Evolutionary conservation across 2,329 filamentous ascomycete species (phyloP).

Genomic region (Aspergillus intermedius): DNA sequence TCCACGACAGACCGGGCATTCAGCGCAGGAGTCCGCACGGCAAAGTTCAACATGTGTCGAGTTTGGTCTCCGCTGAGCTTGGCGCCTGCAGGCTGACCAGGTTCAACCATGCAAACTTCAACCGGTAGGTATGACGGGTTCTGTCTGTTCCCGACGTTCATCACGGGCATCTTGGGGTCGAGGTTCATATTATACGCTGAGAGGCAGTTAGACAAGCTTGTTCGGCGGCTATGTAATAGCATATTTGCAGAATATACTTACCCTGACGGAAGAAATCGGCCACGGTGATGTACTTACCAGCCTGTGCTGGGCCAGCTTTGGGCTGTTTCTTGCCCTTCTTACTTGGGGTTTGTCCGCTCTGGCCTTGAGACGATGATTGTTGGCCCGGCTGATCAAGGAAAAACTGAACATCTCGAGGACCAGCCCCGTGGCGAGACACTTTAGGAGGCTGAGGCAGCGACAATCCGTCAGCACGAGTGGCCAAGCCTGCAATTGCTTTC

Average conservation of each 20-base stretch:
- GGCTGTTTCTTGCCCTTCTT: conserved; percentile 22
- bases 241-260: conserved; percentile 20
- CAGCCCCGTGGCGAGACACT: conserved; percentile 36
- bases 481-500: conserved; percentile 45
- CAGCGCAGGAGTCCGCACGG: conserved; percentile 58
- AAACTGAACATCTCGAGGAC: conserved; percentile 51
- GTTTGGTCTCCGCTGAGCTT: conserved; percentile 59
- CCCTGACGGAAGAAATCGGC: conserved; percentile 44
- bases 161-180: conserved; percentile 47
- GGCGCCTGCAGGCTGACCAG: conserved; percentile 57
- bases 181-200: conserved; percentile 30
- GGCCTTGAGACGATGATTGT: conserved; percentile 7
- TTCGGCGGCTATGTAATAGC: neutral
- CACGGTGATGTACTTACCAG: conserved; percentile 46
- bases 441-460: conserved; percentile 30
- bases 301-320: conserved; percentile 24
- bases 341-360: neutral
- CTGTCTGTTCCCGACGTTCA: conserved; percentile 57
- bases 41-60: conserved; percentile 63
- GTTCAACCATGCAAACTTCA: conserved; percentile 57
- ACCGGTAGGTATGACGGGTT: conserved; percentile 60
- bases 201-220: neutral
- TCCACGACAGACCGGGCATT: conserved; percentile 63
- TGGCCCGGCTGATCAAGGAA: conserved; percentile 35
- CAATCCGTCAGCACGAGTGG: conserved; percentile 33